These are phyloP conservation scores for Colletotrichum simmondsii DNA, from an alignment of 2,329 filamentous ascomycete genomes.

Conservation along the genomic window DNA sequence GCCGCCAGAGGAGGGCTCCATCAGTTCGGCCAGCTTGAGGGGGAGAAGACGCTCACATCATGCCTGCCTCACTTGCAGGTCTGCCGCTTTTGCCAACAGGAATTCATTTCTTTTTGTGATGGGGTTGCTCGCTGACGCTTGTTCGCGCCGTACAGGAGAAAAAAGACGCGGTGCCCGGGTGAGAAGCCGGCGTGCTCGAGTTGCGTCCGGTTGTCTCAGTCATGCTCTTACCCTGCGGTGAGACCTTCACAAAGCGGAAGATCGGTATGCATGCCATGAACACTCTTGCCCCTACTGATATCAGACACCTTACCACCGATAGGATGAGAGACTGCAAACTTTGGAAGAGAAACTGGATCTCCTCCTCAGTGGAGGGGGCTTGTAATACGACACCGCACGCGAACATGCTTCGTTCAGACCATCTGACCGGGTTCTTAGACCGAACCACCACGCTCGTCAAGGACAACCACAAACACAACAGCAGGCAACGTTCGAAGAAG, in stretches of 20 bases:
- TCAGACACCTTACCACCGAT: constrained; percentile 1
- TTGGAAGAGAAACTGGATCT: constrained; percentile 64
- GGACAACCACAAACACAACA: constrained; percentile 31
- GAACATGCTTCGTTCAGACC: constrained; percentile 25
- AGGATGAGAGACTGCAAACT: constrained; percentile 63
- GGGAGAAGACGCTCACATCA: constrained; percentile 53
- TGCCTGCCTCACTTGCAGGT: constrained; percentile 61
- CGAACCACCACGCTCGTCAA: constrained; percentile 41
- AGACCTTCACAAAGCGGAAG: constrained; percentile 52
- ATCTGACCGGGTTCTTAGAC: constrained; percentile 45
- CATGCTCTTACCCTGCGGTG: constrained; percentile 55
- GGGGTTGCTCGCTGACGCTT: constrained; percentile 25
- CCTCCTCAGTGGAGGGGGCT: constrained; percentile 54
- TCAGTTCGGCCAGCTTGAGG: constrained; percentile 38
- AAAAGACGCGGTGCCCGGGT: constrained; percentile 63
- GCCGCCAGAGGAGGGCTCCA: constrained; percentile 45
- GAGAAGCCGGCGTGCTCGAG: constrained; percentile 63
- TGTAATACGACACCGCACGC: constrained; percentile 40
- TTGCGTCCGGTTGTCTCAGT: constrained; percentile 58
- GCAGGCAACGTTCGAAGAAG: constrained; percentile 42
- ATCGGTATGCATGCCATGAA: constrained; percentile 50
- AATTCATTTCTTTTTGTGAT: neutral
- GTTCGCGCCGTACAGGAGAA: constrained; percentile 46
- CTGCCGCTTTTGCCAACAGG: constrained; percentile 19
- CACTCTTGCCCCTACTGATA: neutral